A percentile compares a stretch with the other conserved stretches of the same genome.
Conservation (phyloP, 768 basidiomycete species). For the Kwoniella shandongensis region DNA sequence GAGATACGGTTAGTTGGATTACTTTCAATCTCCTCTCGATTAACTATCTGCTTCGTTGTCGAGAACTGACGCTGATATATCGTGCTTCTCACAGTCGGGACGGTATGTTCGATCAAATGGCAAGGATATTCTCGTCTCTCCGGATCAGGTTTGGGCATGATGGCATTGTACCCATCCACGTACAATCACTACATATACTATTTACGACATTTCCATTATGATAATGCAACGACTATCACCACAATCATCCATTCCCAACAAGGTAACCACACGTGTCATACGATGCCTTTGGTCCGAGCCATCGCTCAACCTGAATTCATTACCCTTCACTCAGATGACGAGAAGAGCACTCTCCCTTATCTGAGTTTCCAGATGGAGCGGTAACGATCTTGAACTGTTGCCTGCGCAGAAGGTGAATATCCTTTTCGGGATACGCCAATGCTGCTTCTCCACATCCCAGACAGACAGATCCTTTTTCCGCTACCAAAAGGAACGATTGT, state of each 20-base stretch:
- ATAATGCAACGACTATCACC: constrained; percentile 56
- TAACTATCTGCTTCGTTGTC: too few relatives aligned
- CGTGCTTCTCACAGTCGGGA: constrained; percentile 21
- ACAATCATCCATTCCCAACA: too few relatives aligned
- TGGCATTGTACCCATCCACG: constrained; percentile 43
- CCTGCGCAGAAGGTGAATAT: constrained; percentile 66
- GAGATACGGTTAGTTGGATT: constrained; percentile 48
- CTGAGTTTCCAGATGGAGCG: constrained; percentile 13
- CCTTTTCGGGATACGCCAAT: constrained; percentile 71
- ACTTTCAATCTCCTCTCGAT: too few relatives aligned
- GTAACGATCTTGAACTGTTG: constrained; percentile 35
- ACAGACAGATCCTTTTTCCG: constrained; percentile 55
- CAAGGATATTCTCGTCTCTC: constrained; percentile 53
- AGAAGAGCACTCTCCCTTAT: constrained; percentile 5
- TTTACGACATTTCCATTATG: constrained; percentile 59
- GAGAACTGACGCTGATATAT: too few relatives aligned
- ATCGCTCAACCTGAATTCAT: too few relatives aligned
- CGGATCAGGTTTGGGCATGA: constrained; percentile 48
- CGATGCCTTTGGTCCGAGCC: too few relatives aligned
- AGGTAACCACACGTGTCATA: too few relatives aligned
- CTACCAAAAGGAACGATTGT: constrained; percentile 17
- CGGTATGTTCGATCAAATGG: constrained; percentile 55
- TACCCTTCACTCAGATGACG: too few relatives aligned
- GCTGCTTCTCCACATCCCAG: constrained; percentile 74
- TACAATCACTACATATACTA: too few relatives aligned